Base-by-base conservation (phyloP, 2,329 filamentous ascomycete species). In the Trichothecium sympodiale region DNA sequence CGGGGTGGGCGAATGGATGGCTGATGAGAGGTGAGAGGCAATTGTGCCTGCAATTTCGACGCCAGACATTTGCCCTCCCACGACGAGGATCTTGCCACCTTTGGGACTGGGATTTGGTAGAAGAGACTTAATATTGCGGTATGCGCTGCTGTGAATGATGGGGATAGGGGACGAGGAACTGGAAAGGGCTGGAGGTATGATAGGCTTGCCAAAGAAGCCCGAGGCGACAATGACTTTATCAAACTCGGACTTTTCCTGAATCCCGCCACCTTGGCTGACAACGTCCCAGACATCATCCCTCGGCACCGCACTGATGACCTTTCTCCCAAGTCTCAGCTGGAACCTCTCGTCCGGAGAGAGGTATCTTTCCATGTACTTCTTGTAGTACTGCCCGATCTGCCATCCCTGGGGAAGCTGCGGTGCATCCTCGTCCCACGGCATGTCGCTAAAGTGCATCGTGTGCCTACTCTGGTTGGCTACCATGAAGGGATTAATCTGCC, bases 1-100 rank as follows among this genome's bases (percentile, higher is more conserved):
- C 2, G 56, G 41, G 0, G 55, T 58, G 0, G 77, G 71, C 0
- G 72, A 69, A 50, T 80, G 62, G 10, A 57, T 55, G 3, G 70
- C 69, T 5, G 76, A 76, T 0, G 83, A 88, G 2, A 89, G 55
- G 42, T 87, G 76, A 4, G 75, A 66, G 9, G 82, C 83, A 34
- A 88, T 72, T 2, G 78, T 77, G 8, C 75, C 78, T 0, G 83
- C 80, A 33, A 80, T 80, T 59, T 93, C 85, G 5, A 83, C 73
- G 1, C 83, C 84, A 3, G 83, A 89, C 70, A 91, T 87, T 47
- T 87, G 83, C 1, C 83, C 84, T 1, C 85, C 85, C 1, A 87
- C 73, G 1, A 93, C 65, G 1, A 86, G 64, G 13, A 91, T 75
- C 48, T 78, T 83, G 14, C 73, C 71, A 2, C 64, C 64, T 1